These are phyloP conservation scores for Penicillium maclennaniae DNA, from an alignment of 495 filamentous ascomycete species.

Conservation along the genomic window DNA sequence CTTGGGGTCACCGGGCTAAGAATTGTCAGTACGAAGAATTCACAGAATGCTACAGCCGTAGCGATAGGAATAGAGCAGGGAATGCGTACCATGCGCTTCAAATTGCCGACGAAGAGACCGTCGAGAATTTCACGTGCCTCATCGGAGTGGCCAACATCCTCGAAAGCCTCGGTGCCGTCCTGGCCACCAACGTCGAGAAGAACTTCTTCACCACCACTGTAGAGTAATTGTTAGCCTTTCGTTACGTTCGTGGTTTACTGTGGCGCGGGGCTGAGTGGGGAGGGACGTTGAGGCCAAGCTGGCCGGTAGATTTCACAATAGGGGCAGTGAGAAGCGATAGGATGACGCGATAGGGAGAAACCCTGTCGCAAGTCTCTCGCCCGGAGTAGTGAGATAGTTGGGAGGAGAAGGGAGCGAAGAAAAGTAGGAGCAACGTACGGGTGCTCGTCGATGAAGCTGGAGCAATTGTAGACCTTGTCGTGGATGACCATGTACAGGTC, in stretches of 20 bases:
- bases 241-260: neutral
- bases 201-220: slow-evolving; percentile 96
- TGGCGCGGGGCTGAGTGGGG: neutral
- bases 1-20: slow-evolving; percentile 77
- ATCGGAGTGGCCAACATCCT: slow-evolving; percentile 99
- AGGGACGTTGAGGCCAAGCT: neutral
- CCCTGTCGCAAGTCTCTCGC: neutral
- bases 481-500: slow-evolving; percentile 89
- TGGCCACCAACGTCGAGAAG: slow-evolving; percentile 93
- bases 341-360: slow-evolving; percentile 8
- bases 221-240: slow-evolving; percentile 7
- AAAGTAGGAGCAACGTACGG: slow-evolving; percentile 67
- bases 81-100: slow-evolving; percentile 79
- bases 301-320: neutral
- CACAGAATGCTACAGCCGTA: neutral
- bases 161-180: slow-evolving; percentile 97
- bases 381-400: neutral
- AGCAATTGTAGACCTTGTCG: slow-evolving; percentile 90
- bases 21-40: slow-evolving; percentile 5
- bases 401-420: neutral
- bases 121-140: slow-evolving; percentile 94
- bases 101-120: slow-evolving; percentile 67
- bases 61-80: neutral
- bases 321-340: too few species aligned
- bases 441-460: slow-evolving; percentile 95